Evolutionary conservation across 202 grass and related monocot species (phyloP), one percentile per base, ranked within the genome.

Genomic region (Zizania palustris): DNA sequence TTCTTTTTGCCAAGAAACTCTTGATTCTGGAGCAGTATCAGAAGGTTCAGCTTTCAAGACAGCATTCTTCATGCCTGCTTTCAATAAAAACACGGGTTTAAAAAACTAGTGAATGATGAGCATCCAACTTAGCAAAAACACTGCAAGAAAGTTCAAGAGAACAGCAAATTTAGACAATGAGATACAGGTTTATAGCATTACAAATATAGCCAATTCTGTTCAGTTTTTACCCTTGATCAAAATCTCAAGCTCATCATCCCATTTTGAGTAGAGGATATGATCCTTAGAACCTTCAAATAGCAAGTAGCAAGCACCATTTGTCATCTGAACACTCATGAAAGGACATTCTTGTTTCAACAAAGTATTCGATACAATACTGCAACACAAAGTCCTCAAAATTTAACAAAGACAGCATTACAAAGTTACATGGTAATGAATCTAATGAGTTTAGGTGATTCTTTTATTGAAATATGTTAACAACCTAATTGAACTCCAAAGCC

Each of bases 271-370:
- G 68, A 84, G 64, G 39, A 60, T 7, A 63, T 77, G 60, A 70
- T 85, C 78, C 48, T 73, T 82, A 79, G 81, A 93, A 78, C 87
- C 84, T 89, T 89, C 69, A 75, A 79, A 85, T 82, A 93, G 84
- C 77, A 93, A 87, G 84, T 82, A 93, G 77, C 77, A 89, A 81
- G 65, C 77, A 87, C 81, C 80, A 75, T 91, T 82, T 82, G 84
- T 85, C 70, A 89, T 85, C 90, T 93, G 87, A 89, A 79, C 36
- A 89, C 76, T 76, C 64, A 67, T 64, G 65, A 82, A 85, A 84
- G 12, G 66, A 80, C 11, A 57, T 80, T 75, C 65, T 80, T 80
- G 75, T 53, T 76, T 88, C 71, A 80, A 88, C 40, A 16, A 71
- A 50, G 41, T 65, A 83, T 78, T 65, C 61, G 18, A 75, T 76